These are phyloP conservation scores for Tylopilus sp. DNA, from an alignment of 1,284 basidiomycete genomes.

Conservation along the genomic window DNA sequence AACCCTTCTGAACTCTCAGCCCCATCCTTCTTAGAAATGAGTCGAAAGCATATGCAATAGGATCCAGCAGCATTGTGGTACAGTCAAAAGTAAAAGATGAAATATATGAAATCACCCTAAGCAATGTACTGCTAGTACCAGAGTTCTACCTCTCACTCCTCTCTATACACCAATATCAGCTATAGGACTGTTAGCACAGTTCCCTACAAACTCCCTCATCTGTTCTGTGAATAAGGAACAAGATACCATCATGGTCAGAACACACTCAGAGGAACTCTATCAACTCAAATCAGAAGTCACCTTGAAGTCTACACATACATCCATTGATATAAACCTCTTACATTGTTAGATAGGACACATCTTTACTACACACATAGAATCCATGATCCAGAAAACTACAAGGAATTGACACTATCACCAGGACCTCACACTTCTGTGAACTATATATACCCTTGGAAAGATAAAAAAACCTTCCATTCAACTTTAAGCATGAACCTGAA, in stretches of 20 bases:
- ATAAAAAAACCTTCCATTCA: too few species aligned
- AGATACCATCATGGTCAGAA: not conserved
- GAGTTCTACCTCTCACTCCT: not conserved
- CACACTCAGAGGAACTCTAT: not conserved
- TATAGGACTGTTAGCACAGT: not conserved
- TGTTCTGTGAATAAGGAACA: too few species aligned
- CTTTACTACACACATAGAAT: too few species aligned
- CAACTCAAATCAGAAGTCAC: too few species aligned
- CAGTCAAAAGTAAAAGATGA: not conserved
- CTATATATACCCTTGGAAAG: too few species aligned
- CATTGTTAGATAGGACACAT: too few species aligned
- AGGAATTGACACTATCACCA: too few species aligned
- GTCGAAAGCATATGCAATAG: not conserved
- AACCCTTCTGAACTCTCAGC: not conserved
- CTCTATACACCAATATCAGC: not conserved
- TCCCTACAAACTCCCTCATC: not conserved
- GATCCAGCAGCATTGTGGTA: not conserved
- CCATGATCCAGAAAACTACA: too few species aligned
- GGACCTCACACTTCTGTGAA: too few species aligned
- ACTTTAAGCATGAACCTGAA: too few species aligned
- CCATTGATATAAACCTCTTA: too few species aligned
- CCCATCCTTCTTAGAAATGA: not conserved
- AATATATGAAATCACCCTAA: not conserved
- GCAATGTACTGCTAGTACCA: not conserved
- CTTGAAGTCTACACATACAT: too few species aligned